Percentiles rank a stretch among this genome's conserved stretches.
These are phyloP conservation scores for Penicillium sp. DNA, from an alignment of 2,329 filamentous ascomycete genomes.

Conservation along the genomic window DNA sequence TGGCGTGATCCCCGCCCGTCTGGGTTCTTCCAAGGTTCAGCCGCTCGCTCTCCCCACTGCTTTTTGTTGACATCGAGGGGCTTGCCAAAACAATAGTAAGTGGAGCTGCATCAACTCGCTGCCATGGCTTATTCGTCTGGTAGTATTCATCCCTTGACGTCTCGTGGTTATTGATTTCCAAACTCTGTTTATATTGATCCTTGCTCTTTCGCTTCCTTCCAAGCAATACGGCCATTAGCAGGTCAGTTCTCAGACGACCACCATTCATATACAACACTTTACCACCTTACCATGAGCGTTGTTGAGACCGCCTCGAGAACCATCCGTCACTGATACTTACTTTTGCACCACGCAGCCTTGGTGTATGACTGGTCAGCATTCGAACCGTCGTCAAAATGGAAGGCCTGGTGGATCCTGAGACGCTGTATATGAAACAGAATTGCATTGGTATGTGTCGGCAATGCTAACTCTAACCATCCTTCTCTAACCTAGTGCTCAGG, in stretches of 20 bases:
- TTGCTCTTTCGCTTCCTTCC: constrained; percentile 14
- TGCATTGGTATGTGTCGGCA: constrained; percentile 71
- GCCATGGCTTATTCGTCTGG: constrained; percentile 12
- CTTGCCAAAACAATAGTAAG: constrained; percentile 22
- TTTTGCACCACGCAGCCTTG: constrained; percentile 1
- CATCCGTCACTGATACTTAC: constrained; percentile 4
- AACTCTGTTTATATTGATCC: constrained; percentile 6
- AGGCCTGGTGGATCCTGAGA: constrained; percentile 77
- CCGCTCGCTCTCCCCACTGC: constrained; percentile 9
- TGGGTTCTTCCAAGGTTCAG: constrained; percentile 8
- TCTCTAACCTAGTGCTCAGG: constrained; percentile 56
- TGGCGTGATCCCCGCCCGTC: constrained; percentile 14
- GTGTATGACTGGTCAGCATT: constrained; percentile 6
- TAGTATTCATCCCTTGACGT: constrained; percentile 9
- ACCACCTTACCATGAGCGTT: background rate
- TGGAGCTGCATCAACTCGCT: constrained; percentile 12
- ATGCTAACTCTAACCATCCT: background rate
- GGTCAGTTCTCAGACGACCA: constrained; percentile 12
- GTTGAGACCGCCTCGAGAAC: background rate
- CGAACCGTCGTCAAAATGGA: constrained; percentile 41
- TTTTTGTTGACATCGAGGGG: constrained; percentile 20
- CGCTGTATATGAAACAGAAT: constrained; percentile 90
- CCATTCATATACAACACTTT: constrained; percentile 4
- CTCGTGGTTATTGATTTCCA: constrained; percentile 9
- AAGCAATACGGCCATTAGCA: constrained; percentile 16